A percentile compares a stretch with the other conserved stretches of the same genome.
These are phyloP conservation scores for Pythium insidiosum DNA, from an alignment of 352 stramenopile species.

Conservation along the genomic window DNA sequence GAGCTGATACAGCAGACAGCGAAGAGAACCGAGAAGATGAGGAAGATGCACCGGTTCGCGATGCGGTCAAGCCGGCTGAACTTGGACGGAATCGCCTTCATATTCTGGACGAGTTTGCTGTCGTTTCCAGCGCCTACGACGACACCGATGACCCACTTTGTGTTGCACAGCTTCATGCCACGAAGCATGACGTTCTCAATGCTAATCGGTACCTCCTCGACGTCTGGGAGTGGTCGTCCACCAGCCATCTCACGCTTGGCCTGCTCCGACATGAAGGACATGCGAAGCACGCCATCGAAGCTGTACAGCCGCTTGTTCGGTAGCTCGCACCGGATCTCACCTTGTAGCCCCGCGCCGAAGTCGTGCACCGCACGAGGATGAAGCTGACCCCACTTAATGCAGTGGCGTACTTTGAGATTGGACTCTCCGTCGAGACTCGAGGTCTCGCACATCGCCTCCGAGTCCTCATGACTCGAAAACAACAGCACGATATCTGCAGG, in stretches of 20 bases:
- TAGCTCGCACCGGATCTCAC: constrained; percentile 64
- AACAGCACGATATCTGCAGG: constrained; percentile 91
- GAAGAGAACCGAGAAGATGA: constrained; percentile 80
- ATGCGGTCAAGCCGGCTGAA: constrained; percentile 75
- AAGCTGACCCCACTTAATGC: constrained; percentile 49
- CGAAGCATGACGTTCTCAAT: constrained; percentile 77
- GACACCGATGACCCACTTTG: constrained; percentile 72
- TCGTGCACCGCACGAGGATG: constrained; percentile 23
- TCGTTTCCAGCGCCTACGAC: constrained; percentile 73
- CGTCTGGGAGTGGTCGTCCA: constrained; percentile 15
- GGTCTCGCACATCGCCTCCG: constrained; percentile 73
- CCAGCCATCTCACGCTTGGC: constrained; percentile 15
- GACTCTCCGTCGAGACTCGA: constrained; percentile 79
- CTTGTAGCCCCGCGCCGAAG: constrained; percentile 42
- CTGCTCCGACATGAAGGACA: constrained; percentile 23
- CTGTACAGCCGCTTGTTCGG: constrained; percentile 79
- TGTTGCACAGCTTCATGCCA: constrained; percentile 82
- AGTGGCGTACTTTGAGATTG: constrained; percentile 72
- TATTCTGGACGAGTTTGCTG: constrained; percentile 80
- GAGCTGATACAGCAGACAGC: constrained; percentile 60
- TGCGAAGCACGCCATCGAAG: constrained; percentile 62
- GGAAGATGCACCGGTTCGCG: constrained; percentile 72
- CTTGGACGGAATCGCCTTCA: constrained; percentile 82
- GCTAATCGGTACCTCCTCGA: constrained; percentile 59
- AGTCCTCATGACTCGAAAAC: constrained; percentile 63